phyloP scores from a whole-genome alignment of 139 green algal species.

The Chlorella sp. region DNA sequence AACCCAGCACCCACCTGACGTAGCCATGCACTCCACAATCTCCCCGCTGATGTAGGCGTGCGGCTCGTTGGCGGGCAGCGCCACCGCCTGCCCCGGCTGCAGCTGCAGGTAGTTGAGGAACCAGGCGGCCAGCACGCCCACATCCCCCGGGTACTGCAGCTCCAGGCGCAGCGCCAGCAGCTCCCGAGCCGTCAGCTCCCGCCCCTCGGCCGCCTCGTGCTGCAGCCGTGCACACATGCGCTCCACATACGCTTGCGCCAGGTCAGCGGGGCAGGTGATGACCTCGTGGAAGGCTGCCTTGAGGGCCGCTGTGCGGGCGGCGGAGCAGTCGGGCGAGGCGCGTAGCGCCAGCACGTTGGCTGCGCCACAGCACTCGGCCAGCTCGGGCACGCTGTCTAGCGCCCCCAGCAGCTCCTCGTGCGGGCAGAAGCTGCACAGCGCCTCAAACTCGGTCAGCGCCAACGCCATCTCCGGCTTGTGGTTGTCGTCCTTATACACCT shows the following conservation, averaged over 20 bases:
- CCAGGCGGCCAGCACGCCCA: conserved; percentile 91
- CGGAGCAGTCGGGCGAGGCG: background rate
- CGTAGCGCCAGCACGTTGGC: conserved; percentile 27
- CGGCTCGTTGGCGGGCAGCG: conserved; percentile 94
- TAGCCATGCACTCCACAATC: conserved; percentile 78
- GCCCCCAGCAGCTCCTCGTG: conserved; percentile 61
- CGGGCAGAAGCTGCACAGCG: conserved; percentile 90
- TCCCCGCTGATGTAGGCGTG: conserved; percentile 95
- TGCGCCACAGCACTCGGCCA: conserved; percentile 51
- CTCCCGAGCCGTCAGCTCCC: conserved; percentile 68
- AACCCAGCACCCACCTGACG: background rate
- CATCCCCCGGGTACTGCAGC: conserved; percentile 93
- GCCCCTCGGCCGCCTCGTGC: conserved; percentile 2
- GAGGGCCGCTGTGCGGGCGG: conserved; percentile 49
- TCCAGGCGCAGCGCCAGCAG: conserved; percentile 85
- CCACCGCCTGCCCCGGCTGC: conserved; percentile 76
- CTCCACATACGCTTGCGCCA: conserved; percentile 51
- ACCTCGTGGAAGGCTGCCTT: conserved; percentile 81
- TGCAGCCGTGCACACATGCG: conserved; percentile 67
- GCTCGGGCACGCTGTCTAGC: conserved; percentile 63
- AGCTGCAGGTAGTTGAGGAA: conserved; percentile 93
- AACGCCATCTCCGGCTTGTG: conserved; percentile 99
- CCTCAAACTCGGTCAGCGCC: conserved; percentile 90
- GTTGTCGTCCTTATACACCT: conserved; percentile 97
- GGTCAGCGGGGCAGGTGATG: conserved; percentile 75